Evolutionary conservation across 2,329 filamentous ascomycete species (phyloP), one percentile per base, ranked within the genome.

Genomic region (Lomentospora prolificans): DNA sequence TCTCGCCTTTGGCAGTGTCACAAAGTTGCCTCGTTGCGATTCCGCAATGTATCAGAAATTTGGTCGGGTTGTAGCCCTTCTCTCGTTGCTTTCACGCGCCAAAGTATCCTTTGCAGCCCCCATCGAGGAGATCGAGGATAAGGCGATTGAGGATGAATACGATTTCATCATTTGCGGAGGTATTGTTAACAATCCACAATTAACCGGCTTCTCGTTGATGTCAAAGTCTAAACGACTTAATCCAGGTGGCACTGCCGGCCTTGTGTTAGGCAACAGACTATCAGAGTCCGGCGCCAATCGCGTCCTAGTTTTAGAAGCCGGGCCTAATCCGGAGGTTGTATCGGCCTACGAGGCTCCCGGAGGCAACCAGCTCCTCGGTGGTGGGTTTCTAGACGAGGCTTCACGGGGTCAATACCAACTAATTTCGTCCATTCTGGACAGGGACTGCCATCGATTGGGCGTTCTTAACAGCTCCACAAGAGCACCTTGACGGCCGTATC

Each of bases 401-500:
- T 10, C n/a, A 39, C 22, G 44, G 9, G 44, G 22, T 19, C 9
- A 10, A 50, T 9, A 50, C 12, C n/a, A n/a, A n/a, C n/a, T n/a
- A n/a, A n/a, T n/a, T n/a, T n/a, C n/a, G n/a, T n/a, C 30, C 30
- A 33, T 33, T 33, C 12, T n/a, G n/a, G n/a, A n/a, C n/a, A 41
- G 53, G 60, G 9, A 62, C 61, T 14, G 60, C 60, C 28, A 59
- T 64, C 30, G 63, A 64, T 57, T 64, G 63, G 63, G 57, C 58
- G 8, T 64, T 64, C 27, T 59, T 59, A 52, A 64, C 62, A 6
- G 59, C 58, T 2, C 61, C 63, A 1, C 61, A 64, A 39, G 55
- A 59, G 3, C 58, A 60, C 7, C 57, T 64, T 14, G 59, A 63
- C 24, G 60, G 66, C 44, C 69, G 70, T 56, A 64, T 64, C 48